Base-by-base conservation (phyloP, 331 rosid species). In the Stylosanthes scabra region DNA sequence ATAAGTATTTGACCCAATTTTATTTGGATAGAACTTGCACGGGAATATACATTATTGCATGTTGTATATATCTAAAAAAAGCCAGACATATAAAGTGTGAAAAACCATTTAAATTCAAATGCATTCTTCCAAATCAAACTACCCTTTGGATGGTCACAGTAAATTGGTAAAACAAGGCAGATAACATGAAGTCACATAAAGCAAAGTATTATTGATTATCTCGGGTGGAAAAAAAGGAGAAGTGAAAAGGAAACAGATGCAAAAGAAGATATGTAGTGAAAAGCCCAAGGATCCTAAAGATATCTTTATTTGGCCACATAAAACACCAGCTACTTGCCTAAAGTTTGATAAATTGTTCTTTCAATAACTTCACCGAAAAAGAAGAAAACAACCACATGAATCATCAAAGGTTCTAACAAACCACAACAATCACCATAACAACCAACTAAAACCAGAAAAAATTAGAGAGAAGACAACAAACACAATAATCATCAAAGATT, bases 21-120 rank as follows among this genome's bases (percentile, higher is more conserved):
- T 83, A 88, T 25, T 78, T 60, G 99, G 99, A 81, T 87, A 90
- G 83, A 77, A 95, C 80, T 98, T 92, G 84, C 62, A 39, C 13
- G 61, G n/a, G 55, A 12, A 72, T 20, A 68, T 56, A 77, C 52
- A 68, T 68, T 62, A 61, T 27, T 68, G 39, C 27, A 66, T 34
- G 39, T 34, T 34, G 39, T 6, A 34, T 34, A 34, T 34, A 61
- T 20, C 25, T 42, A 50, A 76, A 68, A 67, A 20, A 20, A 20
- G 25, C 1, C 25, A 20, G 25, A 20, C 25, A 20, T 20, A 20
- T 20, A 20, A 45, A 40, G 63, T 46, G 49, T 50, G 58, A 46
- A 37, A 29, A 25, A 25, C 51, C 44, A 15, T 39, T 63, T 40
- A 60, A 68, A 55, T 69, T 71, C 62, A 57, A 41, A 20, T 20